Evolutionary conservation across 169 alveolate species (phyloP).

Genomic region (Plasmodium gonderi): DNA sequence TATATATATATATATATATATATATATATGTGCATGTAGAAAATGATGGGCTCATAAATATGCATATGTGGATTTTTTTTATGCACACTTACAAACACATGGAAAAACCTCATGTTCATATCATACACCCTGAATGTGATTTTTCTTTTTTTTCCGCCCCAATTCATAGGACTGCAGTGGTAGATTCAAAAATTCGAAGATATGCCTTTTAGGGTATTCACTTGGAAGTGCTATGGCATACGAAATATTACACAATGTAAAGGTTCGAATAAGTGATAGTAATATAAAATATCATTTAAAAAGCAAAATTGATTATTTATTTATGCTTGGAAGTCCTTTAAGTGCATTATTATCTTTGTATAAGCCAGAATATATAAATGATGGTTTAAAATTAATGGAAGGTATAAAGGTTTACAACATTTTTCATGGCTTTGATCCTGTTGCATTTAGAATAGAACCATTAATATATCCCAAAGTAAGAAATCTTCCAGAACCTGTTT

Average conservation of each 20-base stretch:
- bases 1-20: no score
- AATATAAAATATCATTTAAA: conserved; percentile 73
- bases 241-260: conserved; percentile 79
- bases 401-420: conserved; percentile 82
- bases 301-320: conserved; percentile 85
- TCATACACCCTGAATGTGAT: background rate
- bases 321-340: conserved; percentile 88
- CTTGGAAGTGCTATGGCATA: conserved; percentile 88
- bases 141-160: background rate
- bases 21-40: no score
- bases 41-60: no score
- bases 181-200: conserved; percentile 81
- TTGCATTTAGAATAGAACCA: conserved; percentile 87
- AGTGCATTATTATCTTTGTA: conserved; percentile 83
- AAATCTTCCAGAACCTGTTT: conserved; percentile 87
- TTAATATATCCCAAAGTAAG: conserved; percentile 81
- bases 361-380: conserved; percentile 82
- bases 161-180: conserved; percentile 82
- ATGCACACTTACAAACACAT: no score
- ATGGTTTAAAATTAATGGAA: conserved; percentile 80
- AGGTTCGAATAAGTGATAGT: conserved; percentile 66
- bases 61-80: no score
- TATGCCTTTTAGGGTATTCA: conserved; percentile 87
- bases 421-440: conserved; percentile 90
- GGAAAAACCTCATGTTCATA: background rate